These are phyloP conservation scores for Takakia lepidozioides DNA, from an alignment of 225 moss, liverwort and hornwort species.

Conservation along the genomic window DNA sequence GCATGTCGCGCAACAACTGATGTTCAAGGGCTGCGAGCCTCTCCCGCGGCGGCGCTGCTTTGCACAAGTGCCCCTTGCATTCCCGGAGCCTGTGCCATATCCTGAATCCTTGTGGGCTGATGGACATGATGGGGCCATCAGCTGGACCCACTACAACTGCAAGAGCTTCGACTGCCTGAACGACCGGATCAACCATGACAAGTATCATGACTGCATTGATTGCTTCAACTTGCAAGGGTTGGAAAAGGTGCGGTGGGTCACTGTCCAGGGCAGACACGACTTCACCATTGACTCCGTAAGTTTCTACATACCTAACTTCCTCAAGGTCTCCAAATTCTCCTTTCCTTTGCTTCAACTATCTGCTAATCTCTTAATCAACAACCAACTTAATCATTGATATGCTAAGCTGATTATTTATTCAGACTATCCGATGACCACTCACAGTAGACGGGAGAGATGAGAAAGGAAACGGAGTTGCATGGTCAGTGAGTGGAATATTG, in stretches of 20 bases:
- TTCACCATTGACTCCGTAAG: slow-evolving; percentile 8
- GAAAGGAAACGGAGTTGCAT: not conserved
- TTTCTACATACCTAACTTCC: too few relatives aligned
- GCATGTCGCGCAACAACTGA: slow-evolving; percentile 25
- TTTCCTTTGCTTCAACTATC: too few relatives aligned
- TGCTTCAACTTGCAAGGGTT: slow-evolving; percentile 8
- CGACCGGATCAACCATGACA: slow-evolving; percentile 6
- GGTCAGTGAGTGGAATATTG: too few relatives aligned
- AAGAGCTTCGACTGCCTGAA: slow-evolving; percentile 18
- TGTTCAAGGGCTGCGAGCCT: slow-evolving; percentile 20
- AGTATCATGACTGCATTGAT: slow-evolving; percentile 8
- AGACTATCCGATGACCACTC: too few relatives aligned
- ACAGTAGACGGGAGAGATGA: too few relatives aligned
- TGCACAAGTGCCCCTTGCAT: slow-evolving; percentile 7
- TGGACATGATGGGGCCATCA: slow-evolving; percentile 9
- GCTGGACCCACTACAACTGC: slow-evolving; percentile 20
- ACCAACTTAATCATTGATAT: too few relatives aligned
- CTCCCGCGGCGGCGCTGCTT: slow-evolving; percentile 22
- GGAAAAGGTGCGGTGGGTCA: slow-evolving; percentile 7
- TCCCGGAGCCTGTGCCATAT: slow-evolving; percentile 6
- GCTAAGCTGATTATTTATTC: too few relatives aligned
- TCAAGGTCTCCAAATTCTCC: not conserved
- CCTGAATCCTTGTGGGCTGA: slow-evolving; percentile 15
- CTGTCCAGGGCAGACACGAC: slow-evolving; percentile 6
- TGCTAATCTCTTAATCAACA: too few relatives aligned